phyloP scores from a whole-genome alignment of 2,329 filamentous ascomycete species.

The Pestalotiopsis fici region DNA sequence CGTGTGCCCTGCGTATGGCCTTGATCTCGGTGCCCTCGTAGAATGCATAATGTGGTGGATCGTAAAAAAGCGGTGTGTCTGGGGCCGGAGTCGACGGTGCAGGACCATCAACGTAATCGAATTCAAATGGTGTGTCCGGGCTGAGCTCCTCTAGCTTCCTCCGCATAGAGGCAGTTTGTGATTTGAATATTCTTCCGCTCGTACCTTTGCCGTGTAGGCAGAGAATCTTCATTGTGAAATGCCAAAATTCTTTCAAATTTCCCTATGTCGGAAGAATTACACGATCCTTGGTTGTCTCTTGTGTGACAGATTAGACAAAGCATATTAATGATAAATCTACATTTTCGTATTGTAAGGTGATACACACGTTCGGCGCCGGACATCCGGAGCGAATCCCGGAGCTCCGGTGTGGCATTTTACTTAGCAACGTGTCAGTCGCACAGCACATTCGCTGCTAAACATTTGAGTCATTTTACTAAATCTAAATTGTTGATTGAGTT shows the following conservation, averaged over 20 bases:
- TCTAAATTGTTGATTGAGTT: no score
- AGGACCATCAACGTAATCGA: conserved; percentile 24
- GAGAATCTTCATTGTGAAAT: conserved; percentile 8
- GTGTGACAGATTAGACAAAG: no score
- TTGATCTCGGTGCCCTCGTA: conserved; percentile 19
- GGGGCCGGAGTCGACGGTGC: conserved; percentile 8
- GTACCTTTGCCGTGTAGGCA: conserved; percentile 9
- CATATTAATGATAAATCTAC: no score
- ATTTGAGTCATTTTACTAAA: no score
- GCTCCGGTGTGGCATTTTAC: neutral
- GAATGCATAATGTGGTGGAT: conserved; percentile 14
- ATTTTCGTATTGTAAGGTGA: neutral
- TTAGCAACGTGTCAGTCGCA: no score
- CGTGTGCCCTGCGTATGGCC: conserved; percentile 33
- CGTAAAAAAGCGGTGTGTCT: conserved; percentile 12
- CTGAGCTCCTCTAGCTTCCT: conserved; percentile 3
- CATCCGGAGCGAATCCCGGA: neutral
- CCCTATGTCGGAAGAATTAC: no score
- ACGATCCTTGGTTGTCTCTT: no score
- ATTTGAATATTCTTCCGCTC: conserved; percentile 2
- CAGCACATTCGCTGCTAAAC: no score
- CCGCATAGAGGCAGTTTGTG: conserved; percentile 8
- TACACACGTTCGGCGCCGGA: neutral
- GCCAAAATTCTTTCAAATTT: no score
- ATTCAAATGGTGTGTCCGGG: conserved; percentile 5